A percentile compares a stretch with the other conserved stretches of the same genome.
phyloP scores from a whole-genome alignment of 306 rosid species.

The Rosa persica region DNA sequence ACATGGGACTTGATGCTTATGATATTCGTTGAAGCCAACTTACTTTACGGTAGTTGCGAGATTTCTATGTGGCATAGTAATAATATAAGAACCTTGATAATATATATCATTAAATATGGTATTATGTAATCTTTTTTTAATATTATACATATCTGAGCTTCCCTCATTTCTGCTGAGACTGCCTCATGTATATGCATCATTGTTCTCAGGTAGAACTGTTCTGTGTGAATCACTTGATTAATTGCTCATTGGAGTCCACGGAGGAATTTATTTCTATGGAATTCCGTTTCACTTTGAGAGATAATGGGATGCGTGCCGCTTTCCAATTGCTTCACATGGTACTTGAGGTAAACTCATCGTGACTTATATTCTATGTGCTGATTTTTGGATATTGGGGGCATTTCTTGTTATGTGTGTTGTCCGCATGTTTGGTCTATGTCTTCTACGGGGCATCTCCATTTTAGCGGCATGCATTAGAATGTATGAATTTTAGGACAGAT shows the following conservation, averaged over 20 bases:
- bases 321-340: slow-evolving; percentile 99
- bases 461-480: neutral
- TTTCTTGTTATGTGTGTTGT: slow-evolving; percentile 5
- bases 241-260: slow-evolving; percentile 96
- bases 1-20: neutral
- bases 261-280: slow-evolving; percentile 99
- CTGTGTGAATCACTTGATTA: slow-evolving; percentile 92
- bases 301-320: slow-evolving; percentile 97
- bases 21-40: neutral
- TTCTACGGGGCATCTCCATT: neutral
- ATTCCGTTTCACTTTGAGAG: slow-evolving; percentile 95
- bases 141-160: neutral
- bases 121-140: neutral
- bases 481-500: neutral
- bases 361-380: slow-evolving; percentile 1
- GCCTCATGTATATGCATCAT: slow-evolving; percentile 16
- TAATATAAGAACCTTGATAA: slow-evolving; percentile 2
- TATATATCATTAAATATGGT: neutral
- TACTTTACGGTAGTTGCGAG: neutral
- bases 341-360: slow-evolving; percentile 62
- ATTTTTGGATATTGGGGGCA: neutral
- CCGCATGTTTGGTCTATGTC: neutral
- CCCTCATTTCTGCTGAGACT: slow-evolving; percentile 11
- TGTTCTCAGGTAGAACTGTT: slow-evolving; percentile 85
- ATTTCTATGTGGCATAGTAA: neutral